A percentile compares a stretch with the other conserved stretches of the same genome.
Evolutionary conservation across 164 flowering plant species (phyloP).

Genomic region (Litsea cubeba): DNA sequence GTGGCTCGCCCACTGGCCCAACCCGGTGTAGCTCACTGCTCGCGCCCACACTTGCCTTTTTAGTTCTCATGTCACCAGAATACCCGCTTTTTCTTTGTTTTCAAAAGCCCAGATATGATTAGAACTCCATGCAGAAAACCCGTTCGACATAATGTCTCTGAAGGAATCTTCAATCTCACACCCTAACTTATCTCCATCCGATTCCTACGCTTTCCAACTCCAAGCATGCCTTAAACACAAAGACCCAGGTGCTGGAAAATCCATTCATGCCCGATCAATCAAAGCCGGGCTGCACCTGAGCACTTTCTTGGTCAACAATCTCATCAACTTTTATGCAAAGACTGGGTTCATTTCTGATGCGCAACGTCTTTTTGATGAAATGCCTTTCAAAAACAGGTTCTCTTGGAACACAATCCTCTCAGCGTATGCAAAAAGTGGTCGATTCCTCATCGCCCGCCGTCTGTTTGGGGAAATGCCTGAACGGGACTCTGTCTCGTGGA

Average conservation of each 20-base stretch:
- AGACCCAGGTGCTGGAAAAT: slow-evolving; percentile 35
- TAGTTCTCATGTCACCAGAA: too few species aligned
- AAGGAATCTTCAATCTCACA: slow-evolving; percentile 4
- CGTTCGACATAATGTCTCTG: slow-evolving; percentile 7
- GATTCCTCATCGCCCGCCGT: slow-evolving; percentile 26
- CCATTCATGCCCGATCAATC: slow-evolving; percentile 50
- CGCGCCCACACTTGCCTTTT: too few species aligned
- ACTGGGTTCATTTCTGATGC: slow-evolving; percentile 31
- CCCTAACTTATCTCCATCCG: slow-evolving; percentile 16
- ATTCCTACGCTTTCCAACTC: slow-evolving; percentile 40
- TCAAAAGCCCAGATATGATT: too few species aligned
- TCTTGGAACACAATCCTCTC: slow-evolving; percentile 48
- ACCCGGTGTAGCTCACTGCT: too few species aligned
- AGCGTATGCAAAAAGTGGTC: slow-evolving; percentile 56
- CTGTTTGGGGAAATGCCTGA: slow-evolving; percentile 54
- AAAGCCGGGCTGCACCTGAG: slow-evolving; percentile 53
- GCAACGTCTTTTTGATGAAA: slow-evolving; percentile 22
- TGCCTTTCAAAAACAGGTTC: slow-evolving; percentile 24
- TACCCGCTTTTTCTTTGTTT: too few species aligned
- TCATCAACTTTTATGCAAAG: slow-evolving; percentile 60
- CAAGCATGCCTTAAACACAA: slow-evolving; percentile 41
- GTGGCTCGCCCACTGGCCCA: too few species aligned
- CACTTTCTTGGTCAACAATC: slow-evolving; percentile 58
- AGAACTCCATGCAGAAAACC: too few species aligned
- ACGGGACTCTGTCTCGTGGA: slow-evolving; percentile 80